Percentiles rank a stretch among this genome's conserved stretches.
phyloP scores from a whole-genome alignment of 768 basidiomycete genomes.

The Leccinum incarnatum region DNA sequence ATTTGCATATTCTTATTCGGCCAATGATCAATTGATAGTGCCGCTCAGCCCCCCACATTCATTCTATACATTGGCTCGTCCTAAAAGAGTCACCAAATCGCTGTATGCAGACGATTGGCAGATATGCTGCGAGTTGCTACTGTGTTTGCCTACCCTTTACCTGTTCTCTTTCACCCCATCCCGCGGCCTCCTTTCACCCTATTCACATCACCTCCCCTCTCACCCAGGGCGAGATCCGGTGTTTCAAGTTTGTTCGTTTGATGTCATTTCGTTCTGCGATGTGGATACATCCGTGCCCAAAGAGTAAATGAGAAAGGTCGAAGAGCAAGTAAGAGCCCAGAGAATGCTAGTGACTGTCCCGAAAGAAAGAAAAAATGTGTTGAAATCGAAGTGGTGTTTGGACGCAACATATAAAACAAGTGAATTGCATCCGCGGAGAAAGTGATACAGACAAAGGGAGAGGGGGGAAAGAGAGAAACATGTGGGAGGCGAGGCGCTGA shows the following conservation, averaged over 20 bases:
- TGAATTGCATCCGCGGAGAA: not conserved
- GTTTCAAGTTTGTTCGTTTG: not conserved
- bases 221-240: conserved; percentile 4
- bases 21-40: not conserved
- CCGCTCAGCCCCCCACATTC: not conserved
- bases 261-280: conserved; percentile 1
- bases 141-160: not conserved
- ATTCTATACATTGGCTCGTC: not conserved
- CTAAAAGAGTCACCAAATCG: not conserved
- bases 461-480: not conserved
- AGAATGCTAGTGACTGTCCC: conserved; percentile 8
- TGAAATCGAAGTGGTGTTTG: not conserved
- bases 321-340: not conserved
- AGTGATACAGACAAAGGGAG: not conserved
- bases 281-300: not conserved
- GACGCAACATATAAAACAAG: not conserved
- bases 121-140: not conserved
- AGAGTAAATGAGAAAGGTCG: not conserved
- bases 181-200: not conserved
- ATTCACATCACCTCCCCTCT: not conserved
- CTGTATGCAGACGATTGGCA: not conserved
- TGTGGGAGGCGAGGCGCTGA: not conserved
- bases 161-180: not conserved
- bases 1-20: not conserved
- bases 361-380: conserved; percentile 4